Conservation (phyloP, 2,329 filamentous ascomycete species). For the Neonectria neomacrospora region DNA sequence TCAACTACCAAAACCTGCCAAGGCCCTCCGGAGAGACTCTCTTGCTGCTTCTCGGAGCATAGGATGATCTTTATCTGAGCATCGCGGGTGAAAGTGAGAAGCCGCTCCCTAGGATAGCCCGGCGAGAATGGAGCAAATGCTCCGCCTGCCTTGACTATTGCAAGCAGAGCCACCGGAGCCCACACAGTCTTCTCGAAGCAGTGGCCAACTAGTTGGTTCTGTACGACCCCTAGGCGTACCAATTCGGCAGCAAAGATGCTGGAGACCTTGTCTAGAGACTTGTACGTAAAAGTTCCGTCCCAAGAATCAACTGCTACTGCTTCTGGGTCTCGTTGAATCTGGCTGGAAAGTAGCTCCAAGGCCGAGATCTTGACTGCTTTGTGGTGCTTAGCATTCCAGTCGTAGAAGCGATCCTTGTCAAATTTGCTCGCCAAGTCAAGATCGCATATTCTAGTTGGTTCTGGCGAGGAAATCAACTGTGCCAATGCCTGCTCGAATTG, state of each 20-base stretch:
- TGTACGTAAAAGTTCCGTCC: not conserved
- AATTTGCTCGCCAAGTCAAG: not conserved
- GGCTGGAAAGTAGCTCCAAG: not conserved
- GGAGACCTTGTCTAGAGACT: not conserved
- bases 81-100: conserved; percentile 1
- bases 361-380: not conserved
- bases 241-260: not conserved
- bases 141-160: not conserved
- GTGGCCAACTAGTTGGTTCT: not conserved
- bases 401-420: conserved; percentile 1
- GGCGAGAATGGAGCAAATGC: not conserved
- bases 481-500: conserved; percentile 1
- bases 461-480: not conserved
- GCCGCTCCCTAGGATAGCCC: not conserved
- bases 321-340: not conserved
- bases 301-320: conserved; percentile 1
- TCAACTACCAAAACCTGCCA: not conserved
- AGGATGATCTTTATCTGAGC: not conserved
- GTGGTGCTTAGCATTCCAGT: conserved; percentile 2
- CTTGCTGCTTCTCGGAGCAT: not conserved
- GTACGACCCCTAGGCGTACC: not conserved
- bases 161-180: not conserved
- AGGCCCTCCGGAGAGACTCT: conserved; percentile 1
- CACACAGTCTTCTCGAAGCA: not conserved
- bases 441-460: not conserved